Conservation (phyloP, 768 basidiomycete genomes). For the Astraeus odoratus region DNA sequence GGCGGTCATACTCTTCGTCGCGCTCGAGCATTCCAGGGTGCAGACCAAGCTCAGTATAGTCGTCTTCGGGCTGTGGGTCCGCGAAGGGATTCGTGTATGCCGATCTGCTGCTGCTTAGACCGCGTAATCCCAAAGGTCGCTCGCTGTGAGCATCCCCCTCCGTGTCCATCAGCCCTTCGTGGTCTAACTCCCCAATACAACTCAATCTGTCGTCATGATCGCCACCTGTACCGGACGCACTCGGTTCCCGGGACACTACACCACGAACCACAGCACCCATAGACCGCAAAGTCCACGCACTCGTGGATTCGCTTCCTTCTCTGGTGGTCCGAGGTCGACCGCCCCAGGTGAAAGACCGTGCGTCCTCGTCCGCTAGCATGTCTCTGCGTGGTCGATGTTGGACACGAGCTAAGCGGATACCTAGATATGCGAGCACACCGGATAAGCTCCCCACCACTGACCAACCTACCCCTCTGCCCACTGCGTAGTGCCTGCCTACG, state of each 20-base stretch:
- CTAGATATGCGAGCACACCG: slow-evolving; percentile 17
- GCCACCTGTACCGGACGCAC: slow-evolving; percentile 15
- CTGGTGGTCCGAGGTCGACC: slow-evolving; percentile 17
- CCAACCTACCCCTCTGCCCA: background rate
- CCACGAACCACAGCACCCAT: slow-evolving; percentile 23
- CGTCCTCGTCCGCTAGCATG: slow-evolving; percentile 76
- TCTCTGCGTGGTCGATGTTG: slow-evolving; percentile 41
- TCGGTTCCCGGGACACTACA: slow-evolving; percentile 23
- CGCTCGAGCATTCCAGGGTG: slow-evolving; percentile 9
- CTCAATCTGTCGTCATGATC: slow-evolving; percentile 10
- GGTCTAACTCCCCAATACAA: slow-evolving; percentile 8
- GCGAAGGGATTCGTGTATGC: slow-evolving; percentile 43
- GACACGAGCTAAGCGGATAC: slow-evolving; percentile 11
- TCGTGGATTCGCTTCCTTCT: slow-evolving; percentile 36
- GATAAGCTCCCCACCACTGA: slow-evolving; percentile 5
- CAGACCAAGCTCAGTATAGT: slow-evolving; percentile 11
- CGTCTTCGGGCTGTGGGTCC: slow-evolving; percentile 21
- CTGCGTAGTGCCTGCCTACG: slow-evolving; percentile 1
- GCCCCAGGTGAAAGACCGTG: slow-evolving; percentile 36
- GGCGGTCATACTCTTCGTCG: slow-evolving; percentile 15
- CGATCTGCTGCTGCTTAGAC: slow-evolving; percentile 15
- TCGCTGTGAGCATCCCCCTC: slow-evolving; percentile 1
- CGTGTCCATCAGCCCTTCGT: slow-evolving; percentile 17
- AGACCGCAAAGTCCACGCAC: slow-evolving; percentile 50
- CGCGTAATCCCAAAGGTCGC: slow-evolving; percentile 1